phyloP scores from a whole-genome alignment of 306 rosid species.

The Quercus bicolor region DNA sequence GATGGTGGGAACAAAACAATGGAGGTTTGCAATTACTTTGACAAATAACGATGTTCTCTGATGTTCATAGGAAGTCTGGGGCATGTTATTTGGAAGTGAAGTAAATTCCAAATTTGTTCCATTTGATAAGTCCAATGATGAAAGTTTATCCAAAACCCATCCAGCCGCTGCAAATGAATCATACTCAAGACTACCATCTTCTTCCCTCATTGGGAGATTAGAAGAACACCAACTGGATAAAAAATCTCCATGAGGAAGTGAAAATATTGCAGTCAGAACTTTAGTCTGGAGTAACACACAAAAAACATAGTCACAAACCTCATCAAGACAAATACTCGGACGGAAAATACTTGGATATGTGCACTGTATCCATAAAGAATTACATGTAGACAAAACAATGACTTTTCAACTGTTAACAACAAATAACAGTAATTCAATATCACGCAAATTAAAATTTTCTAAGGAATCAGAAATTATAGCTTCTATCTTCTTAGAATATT shows the following conservation, averaged over 20 bases:
- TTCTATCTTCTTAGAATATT: neutral
- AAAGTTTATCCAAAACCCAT: constrained; percentile 73
- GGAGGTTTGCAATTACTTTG: constrained; percentile 96
- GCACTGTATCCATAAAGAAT: constrained; percentile 22
- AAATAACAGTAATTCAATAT: neutral
- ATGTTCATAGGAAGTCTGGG: constrained; percentile 72
- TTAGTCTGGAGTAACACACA: constrained; percentile 69
- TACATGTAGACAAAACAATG: constrained; percentile 18
- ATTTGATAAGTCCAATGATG: constrained; percentile 32
- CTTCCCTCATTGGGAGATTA: constrained; percentile 67
- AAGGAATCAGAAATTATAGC: constrained; percentile 2
- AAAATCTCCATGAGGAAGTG: constrained; percentile 81
- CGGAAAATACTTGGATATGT: constrained; percentile 7
- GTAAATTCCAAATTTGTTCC: constrained; percentile 50
- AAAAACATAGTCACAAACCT: constrained; percentile 31
- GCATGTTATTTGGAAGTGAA: constrained; percentile 47
- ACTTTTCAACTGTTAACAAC: neutral
- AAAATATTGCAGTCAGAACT: constrained; percentile 84
- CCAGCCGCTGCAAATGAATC: constrained; percentile 84
- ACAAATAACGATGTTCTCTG: constrained; percentile 86
- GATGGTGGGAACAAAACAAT: constrained; percentile 84
- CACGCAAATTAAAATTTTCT: neutral
- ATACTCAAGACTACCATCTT: constrained; percentile 73
- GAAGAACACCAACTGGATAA: constrained; percentile 94
- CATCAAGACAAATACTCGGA: constrained; percentile 9